A percentile compares a stretch with the other conserved stretches of the same genome.
Evolutionary conservation across 2,329 filamentous ascomycete species (phyloP).

Genomic region (Phyllosticta paracitricarpa): DNA sequence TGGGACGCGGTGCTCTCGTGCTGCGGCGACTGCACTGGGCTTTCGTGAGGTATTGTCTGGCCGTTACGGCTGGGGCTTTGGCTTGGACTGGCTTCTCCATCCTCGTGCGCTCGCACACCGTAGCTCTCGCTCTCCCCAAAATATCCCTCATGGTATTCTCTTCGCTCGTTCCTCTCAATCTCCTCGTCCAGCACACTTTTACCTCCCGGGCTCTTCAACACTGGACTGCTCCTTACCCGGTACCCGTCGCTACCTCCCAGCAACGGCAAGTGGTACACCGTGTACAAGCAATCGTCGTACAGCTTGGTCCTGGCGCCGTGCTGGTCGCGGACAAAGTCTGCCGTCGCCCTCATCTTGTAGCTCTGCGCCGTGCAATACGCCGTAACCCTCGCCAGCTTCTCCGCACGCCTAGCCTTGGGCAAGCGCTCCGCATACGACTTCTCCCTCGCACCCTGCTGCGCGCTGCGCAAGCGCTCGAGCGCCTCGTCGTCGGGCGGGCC

Average conservation of each 20-base stretch:
- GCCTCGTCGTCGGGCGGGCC: conserved; percentile 61
- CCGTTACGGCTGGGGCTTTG: conserved; percentile 13
- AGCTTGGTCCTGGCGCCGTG: conserved; percentile 90
- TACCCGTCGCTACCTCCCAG: conserved; percentile 80
- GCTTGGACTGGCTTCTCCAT: conserved; percentile 19
- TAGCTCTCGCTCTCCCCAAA: conserved; percentile 62
- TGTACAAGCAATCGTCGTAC: conserved; percentile 95
- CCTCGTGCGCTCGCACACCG: conserved; percentile 30
- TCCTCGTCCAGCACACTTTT: conserved; percentile 90
- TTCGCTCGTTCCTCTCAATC: conserved; percentile 83
- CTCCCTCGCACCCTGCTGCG: conserved; percentile 51
- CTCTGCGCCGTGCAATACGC: conserved; percentile 94
- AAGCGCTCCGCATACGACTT: conserved; percentile 93
- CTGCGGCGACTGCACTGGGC: conserved; percentile 3
- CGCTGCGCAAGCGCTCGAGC: conserved; percentile 53
- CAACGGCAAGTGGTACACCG: conserved; percentile 85
- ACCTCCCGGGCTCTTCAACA: conserved; percentile 84
- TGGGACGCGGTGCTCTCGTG: background rate
- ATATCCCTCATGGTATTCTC: conserved; percentile 87
- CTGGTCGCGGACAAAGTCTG: conserved; percentile 75
- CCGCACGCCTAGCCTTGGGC: conserved; percentile 75
- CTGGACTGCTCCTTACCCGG: conserved; percentile 77
- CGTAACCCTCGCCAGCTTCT: conserved; percentile 81
- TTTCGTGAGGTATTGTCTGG: conserved; percentile 6
- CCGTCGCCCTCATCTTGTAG: conserved; percentile 81